Evolutionary conservation across 2,329 filamentous ascomycete genomes (phyloP), one percentile per base, ranked within the genome.

Genomic region (Trichoderma sp.): DNA sequence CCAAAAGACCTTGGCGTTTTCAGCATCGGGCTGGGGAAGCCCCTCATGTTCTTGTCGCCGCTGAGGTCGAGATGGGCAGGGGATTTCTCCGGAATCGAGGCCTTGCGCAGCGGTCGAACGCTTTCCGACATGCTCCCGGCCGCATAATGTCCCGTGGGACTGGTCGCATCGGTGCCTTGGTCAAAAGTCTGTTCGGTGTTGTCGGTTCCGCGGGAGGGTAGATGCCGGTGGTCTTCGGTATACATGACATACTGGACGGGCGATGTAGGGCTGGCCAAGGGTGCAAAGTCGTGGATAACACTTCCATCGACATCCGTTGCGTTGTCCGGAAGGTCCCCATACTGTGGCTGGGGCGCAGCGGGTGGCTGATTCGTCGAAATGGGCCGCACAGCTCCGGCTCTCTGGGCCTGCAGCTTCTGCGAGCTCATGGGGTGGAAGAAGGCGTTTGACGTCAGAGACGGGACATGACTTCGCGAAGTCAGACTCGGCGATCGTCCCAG

Each of bases 361-460:
- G 74, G 71, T 59, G 75, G 74, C 55, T 83, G 81, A 67, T 76
- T 78, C 73, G 81, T 77, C 26, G 80, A 83, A 16, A 79, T 73
- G 6, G 84, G 82, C 26, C 85, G 81, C 46, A 82, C 76, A 10
- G 80, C 85, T 72, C 90, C 87, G 71, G 76, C 89, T 78, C 95
- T 86, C 80, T 98, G 96, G 66, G 94, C 94, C 81, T 98, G 95
- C 61, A 98, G 84, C 78, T 93, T 91, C 78, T 97, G 94, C 28
- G 95, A 97, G 81, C 94, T 98, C 93, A 99, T 97, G 49, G 96
- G 96, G 26, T 91, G 91, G 77, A 97, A 97, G 82, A 99, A 98
- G 66, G 93, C 95, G 76, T 95, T 91, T 18, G 93, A 94, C 3
- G 93, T 91, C 65, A 99, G 83, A 1, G 91, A 94, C 1, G 96